A percentile compares a stretch with the other conserved stretches of the same genome.
Conservation (phyloP, 495 filamentous ascomycete genomes). For the Clohesyomyces aquaticus region DNA sequence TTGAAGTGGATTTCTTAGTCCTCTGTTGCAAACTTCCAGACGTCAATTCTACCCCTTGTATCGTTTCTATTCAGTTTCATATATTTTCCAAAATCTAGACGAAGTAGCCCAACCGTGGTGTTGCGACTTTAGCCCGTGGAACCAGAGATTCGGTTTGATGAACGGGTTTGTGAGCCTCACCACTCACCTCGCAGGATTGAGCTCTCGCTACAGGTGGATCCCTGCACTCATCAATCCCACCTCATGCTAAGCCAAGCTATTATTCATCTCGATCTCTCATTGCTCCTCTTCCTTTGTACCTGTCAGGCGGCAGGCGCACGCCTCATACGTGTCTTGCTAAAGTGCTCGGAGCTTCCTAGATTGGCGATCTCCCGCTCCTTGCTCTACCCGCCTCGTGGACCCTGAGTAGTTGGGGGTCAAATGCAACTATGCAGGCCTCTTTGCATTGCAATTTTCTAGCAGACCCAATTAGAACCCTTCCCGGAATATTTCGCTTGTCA, state of each 20-base stretch:
- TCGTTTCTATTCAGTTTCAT: not conserved
- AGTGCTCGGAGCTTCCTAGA: constrained; percentile 27
- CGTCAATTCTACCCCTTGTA: too few relatives aligned
- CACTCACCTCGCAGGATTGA: constrained; percentile 11
- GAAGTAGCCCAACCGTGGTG: not conserved
- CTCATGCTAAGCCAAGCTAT: constrained; percentile 8
- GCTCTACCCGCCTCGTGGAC: constrained; percentile 8
- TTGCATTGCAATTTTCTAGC: constrained; percentile 15
- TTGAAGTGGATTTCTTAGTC: too few relatives aligned
- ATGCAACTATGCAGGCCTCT: constrained; percentile 26
- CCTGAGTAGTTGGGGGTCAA: constrained; percentile 12
- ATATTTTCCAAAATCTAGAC: not conserved
- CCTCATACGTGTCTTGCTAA: not conserved
- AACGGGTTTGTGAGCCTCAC: constrained; percentile 19
- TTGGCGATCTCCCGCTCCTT: constrained; percentile 31
- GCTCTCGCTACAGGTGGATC: not conserved
- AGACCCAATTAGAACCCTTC: constrained; percentile 14
- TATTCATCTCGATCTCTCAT: constrained; percentile 4
- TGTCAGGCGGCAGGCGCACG: constrained; percentile 27
- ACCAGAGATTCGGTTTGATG: constrained; percentile 28
- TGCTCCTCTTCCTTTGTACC: not conserved
- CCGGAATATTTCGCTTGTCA: not conserved
- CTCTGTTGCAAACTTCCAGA: too few relatives aligned
- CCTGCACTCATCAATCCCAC: constrained; percentile 3
- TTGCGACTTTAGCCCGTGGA: not conserved